Base-by-base conservation (phyloP, 2,329 filamentous ascomycete species). In the Fusarium clavum region DNA sequence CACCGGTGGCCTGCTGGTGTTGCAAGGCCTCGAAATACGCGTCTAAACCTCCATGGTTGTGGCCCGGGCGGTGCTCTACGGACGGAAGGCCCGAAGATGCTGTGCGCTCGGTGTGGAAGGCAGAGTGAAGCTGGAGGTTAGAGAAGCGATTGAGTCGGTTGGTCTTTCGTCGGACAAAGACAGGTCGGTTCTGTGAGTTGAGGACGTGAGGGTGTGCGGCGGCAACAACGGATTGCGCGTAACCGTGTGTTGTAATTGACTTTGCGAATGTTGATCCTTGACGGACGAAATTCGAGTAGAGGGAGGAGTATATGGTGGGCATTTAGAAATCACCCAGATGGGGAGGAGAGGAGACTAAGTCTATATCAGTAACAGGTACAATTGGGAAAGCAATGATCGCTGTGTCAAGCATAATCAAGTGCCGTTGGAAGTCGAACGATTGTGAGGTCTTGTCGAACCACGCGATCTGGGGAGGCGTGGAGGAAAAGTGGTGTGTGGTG, bases 201-300 rank as follows among this genome's bases (percentile, higher is more conserved):
- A 86, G 89, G 87, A 84, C 92, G 91, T 87, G 86, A 60, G 88
- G 88, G 70, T 97, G 94, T 71, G 94, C 94, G 77, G 94, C 95
- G 78, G 96, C 96, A 83, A 99, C 94, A 83, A 98, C 92, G 70
- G 94, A 97, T 82, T 98, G 95, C 76, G 94, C 94, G 88, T 98
- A 98, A 83, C 95, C 95, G 89, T 98, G 94, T 80, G 94, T 94
- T 81, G 94, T 95, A 82, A 98, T 92, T 78, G 94, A 94, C 86
- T 98, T 98, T 79, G 93, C 91, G 78, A 82, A 81, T 77, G 81
- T 79, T 84, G 98, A 92, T 91, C 93, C 94, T 88, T 95, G 93
- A 87, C 96, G 95, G 90, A 97, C 94, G 87, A 98, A 93, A 86
- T 88, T 91, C 84, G 89, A 86, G 83, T 90, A 90, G 73, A 91